Percentiles rank a stretch among this genome's conserved stretches.
Evolutionary conservation across 2,329 filamentous ascomycete genomes (phyloP).

Genomic region (Colletotrichum chrysophilum): DNA sequence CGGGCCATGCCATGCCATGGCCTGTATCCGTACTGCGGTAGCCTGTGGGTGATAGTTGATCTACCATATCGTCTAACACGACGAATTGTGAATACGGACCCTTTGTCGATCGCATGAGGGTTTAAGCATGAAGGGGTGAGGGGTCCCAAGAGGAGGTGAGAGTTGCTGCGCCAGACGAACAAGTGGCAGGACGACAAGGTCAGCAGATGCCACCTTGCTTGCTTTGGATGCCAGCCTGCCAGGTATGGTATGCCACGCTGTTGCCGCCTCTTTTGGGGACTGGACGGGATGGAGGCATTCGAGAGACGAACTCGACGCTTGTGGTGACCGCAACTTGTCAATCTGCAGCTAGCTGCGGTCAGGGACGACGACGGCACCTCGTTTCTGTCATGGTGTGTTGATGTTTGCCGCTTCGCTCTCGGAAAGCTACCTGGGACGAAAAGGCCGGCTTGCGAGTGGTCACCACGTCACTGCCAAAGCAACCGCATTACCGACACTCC

Average conservation of each 20-base stretch:
- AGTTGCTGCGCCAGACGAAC: background rate
- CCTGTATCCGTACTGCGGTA: too few species aligned
- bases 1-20: background rate
- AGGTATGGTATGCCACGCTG: background rate
- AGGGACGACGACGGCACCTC: background rate
- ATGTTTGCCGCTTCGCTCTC: background rate
- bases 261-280: background rate
- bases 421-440: background rate
- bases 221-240: background rate
- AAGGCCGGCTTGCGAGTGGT: background rate
- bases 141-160: background rate
- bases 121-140: background rate
- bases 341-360: background rate
- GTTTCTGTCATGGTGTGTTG: background rate
- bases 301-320: background rate
- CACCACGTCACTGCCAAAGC: background rate
- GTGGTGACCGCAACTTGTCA: background rate
- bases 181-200: background rate
- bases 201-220: background rate
- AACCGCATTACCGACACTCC: background rate
- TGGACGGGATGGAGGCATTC: background rate
- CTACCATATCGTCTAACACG: background rate
- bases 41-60: background rate
- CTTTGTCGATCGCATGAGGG: slow-evolving; percentile 3
- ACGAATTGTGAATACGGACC: background rate